Conservation (phyloP, 116 monocot species). For the Zostera marina region DNA sequence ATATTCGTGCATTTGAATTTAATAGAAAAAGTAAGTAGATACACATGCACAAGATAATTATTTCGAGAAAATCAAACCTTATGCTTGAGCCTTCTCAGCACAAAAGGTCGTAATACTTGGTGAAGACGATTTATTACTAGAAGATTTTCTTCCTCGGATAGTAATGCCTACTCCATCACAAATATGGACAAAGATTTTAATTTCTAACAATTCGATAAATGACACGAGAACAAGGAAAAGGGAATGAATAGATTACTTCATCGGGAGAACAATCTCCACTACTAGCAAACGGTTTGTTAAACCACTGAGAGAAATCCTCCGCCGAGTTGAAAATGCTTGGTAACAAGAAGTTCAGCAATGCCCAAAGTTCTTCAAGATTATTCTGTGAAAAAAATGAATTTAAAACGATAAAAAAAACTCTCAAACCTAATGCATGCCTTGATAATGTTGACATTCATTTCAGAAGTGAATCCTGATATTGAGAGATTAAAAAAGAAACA, state of each 20-base stretch:
- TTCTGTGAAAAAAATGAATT: conserved; percentile 31
- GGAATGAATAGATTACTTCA: conserved; percentile 35
- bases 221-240: neutral
- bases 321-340: conserved; percentile 95
- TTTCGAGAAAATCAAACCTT: conserved; percentile 39
- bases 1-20: too few species aligned
- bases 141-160: conserved; percentile 98
- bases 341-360: conserved; percentile 88
- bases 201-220: neutral
- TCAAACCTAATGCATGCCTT: too few species aligned
- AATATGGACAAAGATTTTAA: conserved; percentile 3
- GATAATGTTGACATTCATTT: too few species aligned
- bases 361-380: conserved; percentile 98
- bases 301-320: conserved; percentile 99
- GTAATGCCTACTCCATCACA: conserved; percentile 46
- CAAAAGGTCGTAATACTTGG: conserved; percentile 98
- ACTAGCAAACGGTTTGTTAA: conserved; percentile 96
- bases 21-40: conserved; percentile 1
- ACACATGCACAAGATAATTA: neutral
- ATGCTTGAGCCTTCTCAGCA: conserved; percentile 92
- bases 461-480: too few species aligned
- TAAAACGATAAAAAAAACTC: neutral
- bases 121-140: conserved; percentile 97
- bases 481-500: too few species aligned
- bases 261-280: conserved; percentile 74